Evolutionary conservation across 225 moss, liverwort and hornwort species (phyloP).

Genomic region (Bryum argenteum): DNA sequence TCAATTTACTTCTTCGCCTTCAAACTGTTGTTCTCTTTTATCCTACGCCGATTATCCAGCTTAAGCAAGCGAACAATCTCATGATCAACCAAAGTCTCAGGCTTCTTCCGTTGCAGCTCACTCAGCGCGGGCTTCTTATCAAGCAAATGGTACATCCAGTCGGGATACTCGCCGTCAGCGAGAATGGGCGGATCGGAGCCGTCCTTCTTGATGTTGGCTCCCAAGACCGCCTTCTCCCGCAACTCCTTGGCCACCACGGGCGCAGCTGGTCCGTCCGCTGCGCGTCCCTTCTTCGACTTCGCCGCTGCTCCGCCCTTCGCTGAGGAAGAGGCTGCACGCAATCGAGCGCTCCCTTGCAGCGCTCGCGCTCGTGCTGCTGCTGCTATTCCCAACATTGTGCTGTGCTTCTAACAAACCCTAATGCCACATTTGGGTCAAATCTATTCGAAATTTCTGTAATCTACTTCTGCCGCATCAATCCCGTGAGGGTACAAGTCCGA

Average conservation of each 20-base stretch:
- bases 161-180: slow-evolving; percentile 71
- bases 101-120: slow-evolving; percentile 86
- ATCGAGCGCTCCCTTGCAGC: slow-evolving; percentile 56
- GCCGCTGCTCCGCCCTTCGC: slow-evolving; percentile 65
- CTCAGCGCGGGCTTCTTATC: slow-evolving; percentile 82
- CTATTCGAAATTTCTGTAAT: neutral
- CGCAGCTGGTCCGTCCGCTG: slow-evolving; percentile 45
- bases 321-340: slow-evolving; percentile 70
- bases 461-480: too few relatives aligned
- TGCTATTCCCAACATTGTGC: slow-evolving; percentile 61
- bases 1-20: slow-evolving; percentile 76
- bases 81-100: slow-evolving; percentile 57
- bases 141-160: slow-evolving; percentile 71
- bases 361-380: slow-evolving; percentile 59
- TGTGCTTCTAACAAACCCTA: slow-evolving; percentile 26
- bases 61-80: slow-evolving; percentile 82
- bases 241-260: slow-evolving; percentile 91
- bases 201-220: slow-evolving; percentile 87
- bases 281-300: slow-evolving; percentile 65
- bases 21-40: slow-evolving; percentile 78
- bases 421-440: neutral
- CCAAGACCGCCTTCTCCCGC: slow-evolving; percentile 84
- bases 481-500: neutral
- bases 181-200: slow-evolving; percentile 82
- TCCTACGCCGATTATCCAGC: slow-evolving; percentile 86